Percentiles rank a stretch among this genome's conserved stretches.
Conservation (phyloP, 495 filamentous ascomycete genomes). For the Trichoderma asperelloides region DNA sequence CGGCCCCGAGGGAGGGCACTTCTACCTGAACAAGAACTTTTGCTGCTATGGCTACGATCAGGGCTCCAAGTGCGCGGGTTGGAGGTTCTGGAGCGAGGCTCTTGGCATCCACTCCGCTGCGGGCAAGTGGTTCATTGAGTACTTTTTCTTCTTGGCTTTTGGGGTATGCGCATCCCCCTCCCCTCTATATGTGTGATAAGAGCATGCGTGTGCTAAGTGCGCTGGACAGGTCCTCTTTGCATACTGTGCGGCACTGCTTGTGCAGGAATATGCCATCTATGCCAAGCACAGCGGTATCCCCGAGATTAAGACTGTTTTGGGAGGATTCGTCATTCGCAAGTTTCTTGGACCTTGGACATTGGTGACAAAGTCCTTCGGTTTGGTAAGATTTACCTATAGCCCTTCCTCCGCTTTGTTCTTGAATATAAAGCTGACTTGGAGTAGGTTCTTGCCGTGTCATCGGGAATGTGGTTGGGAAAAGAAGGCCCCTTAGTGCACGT, state of each 20-base stretch:
- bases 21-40: constrained; percentile 83
- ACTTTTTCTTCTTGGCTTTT: constrained; percentile 73
- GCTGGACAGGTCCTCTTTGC: constrained; percentile 68
- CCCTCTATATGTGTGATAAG: background rate
- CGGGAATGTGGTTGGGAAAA: constrained; percentile 96
- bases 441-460: constrained; percentile 86
- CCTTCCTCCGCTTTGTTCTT: background rate
- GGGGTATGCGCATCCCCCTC: constrained; percentile 47
- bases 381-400: constrained; percentile 47
- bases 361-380: constrained; percentile 79
- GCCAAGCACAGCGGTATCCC: constrained; percentile 96
- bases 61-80: constrained; percentile 66
- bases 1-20: constrained; percentile 65
- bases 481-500: constrained; percentile 97
- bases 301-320: constrained; percentile 94
- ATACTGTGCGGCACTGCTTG: constrained; percentile 64
- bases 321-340: constrained; percentile 84
- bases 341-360: constrained; percentile 94
- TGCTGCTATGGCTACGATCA: constrained; percentile 89
- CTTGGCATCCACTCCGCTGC: constrained; percentile 53
- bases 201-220: constrained; percentile 14
- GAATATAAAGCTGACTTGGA: constrained; percentile 18
- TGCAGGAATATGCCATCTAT: constrained; percentile 75
- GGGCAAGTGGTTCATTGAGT: constrained; percentile 73
- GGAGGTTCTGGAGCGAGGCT: constrained; percentile 76